Base-by-base conservation (phyloP, 2,329 filamentous ascomycete species). In the Iodosphaeria phyllophila region DNA sequence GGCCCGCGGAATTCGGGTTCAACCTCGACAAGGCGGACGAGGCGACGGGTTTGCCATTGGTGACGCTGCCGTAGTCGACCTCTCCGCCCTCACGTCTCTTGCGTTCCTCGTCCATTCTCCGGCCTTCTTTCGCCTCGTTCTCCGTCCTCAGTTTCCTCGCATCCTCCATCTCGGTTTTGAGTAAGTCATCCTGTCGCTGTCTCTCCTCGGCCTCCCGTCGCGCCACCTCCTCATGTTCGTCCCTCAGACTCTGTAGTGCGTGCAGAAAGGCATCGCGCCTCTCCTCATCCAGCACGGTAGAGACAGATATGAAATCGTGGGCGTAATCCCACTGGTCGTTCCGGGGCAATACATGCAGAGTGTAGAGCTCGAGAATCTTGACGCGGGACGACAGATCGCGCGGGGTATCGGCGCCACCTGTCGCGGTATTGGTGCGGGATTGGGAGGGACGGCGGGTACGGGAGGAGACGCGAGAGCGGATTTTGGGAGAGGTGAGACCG, bases 311-410 rank as follows among this genome's bases (percentile, higher is more conserved):
- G 47, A 95, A 95, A 38, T 92, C 79, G 30, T 71, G 68, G 4
- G 89, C 82, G 40, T 93, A 93, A 30, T 92, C 80, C 89, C 89
- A 98, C 51, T 95, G 83, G 28, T 80, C 73, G 38, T 93, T 95
- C 26, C 82, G 67, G 5, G 86, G 72, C n/a, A 98, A 67, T 6
- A 95, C 80, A 43, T 98, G 89, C 4, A 98, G 63, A 1, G 83
- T 91, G 48, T 93, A 98, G 6, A 98, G 62, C 51, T 98, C 89
- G 25, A 98, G 67, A 20, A 98, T 78, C 54, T 91, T 92, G 34
- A 93, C 73, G 22, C 83, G 67, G 4, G 80, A 73, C 36, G 78
- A 74, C 18, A 92, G 65, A 43, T 92, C 82, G 32, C 79, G 71
- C 0, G 82, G 82, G 0, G 82, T 91, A 42, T 82, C 73, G 20